phyloP scores from a whole-genome alignment of 108 stramenopile species.

The Pseudonitzschia delicatissima region DNA sequence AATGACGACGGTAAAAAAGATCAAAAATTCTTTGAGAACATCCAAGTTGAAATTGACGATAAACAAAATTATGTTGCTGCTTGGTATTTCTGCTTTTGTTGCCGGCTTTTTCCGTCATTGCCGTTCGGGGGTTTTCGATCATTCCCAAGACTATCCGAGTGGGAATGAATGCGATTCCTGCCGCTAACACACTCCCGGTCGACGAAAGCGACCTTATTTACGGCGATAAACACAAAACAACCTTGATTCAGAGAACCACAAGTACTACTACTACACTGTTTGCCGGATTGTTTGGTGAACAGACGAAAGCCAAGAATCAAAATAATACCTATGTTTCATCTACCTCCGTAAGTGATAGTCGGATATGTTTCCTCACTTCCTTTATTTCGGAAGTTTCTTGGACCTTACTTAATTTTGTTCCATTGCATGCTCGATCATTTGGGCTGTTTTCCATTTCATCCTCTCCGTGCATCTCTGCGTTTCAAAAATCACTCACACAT shows the following conservation, averaged over 20 bases:
- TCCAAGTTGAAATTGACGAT: too few relatives aligned
- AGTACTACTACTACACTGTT: not conserved
- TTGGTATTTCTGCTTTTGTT: not conserved
- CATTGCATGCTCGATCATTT: not conserved
- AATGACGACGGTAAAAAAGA: too few relatives aligned
- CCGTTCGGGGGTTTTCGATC: not conserved
- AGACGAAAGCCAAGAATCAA: not conserved
- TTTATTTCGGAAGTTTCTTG: not conserved
- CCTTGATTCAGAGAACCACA: not conserved
- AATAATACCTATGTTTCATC: not conserved
- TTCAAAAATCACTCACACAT: not conserved
- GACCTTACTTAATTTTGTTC: not conserved
- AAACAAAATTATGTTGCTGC: too few relatives aligned
- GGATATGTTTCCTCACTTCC: not conserved
- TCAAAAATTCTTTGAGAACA: too few relatives aligned
- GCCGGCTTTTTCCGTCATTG: not conserved
- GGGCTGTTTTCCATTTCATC: not conserved
- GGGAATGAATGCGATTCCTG: not conserved
- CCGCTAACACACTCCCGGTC: not conserved
- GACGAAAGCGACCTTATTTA: not conserved
- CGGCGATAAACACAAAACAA: not conserved
- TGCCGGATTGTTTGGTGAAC: slow-evolving; percentile 4
- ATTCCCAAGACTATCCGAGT: not conserved
- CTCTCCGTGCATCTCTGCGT: not conserved
- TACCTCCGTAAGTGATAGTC: not conserved